These are phyloP conservation scores for Podospora sp. DNA, from an alignment of 495 filamentous ascomycete genomes.

Conservation along the genomic window DNA sequence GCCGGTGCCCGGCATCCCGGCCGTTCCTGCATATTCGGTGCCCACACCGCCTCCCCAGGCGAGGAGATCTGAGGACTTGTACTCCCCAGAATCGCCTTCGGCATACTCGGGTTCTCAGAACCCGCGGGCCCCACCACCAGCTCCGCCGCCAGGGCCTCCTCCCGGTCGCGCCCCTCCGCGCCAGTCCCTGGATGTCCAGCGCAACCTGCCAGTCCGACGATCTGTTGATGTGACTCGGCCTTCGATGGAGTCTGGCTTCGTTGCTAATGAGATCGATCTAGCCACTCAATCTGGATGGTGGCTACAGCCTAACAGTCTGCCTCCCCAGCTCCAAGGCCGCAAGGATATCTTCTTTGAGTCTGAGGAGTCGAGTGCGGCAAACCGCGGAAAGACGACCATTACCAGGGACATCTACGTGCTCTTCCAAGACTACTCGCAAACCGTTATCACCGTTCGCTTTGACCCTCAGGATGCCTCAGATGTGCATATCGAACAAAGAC, in stretches of 20 bases:
- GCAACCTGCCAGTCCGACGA: slow-evolving; percentile 56
- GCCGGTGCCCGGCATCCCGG: slow-evolving; percentile 37
- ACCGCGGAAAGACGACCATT: slow-evolving; percentile 66
- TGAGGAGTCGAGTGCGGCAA: slow-evolving; percentile 72
- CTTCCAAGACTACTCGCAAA: slow-evolving; percentile 95
- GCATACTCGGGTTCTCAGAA: slow-evolving; percentile 37
- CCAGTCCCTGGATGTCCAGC: slow-evolving; percentile 70
- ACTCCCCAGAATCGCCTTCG: slow-evolving; percentile 26
- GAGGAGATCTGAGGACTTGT: slow-evolving; percentile 31
- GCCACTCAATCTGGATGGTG: slow-evolving; percentile 77
- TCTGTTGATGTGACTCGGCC: slow-evolving; percentile 69
- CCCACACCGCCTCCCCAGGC: slow-evolving; percentile 53
- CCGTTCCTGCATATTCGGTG: slow-evolving; percentile 49
- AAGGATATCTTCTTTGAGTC: slow-evolving; percentile 81
- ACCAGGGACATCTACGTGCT: slow-evolving; percentile 82
- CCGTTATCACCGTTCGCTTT: slow-evolving; percentile 78
- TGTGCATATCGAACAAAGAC: slow-evolving; percentile 77
- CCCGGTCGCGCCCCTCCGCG: slow-evolving; percentile 53
- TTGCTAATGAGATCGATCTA: slow-evolving; percentile 86
- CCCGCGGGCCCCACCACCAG: slow-evolving; percentile 49
- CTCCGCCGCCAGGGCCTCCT: slow-evolving; percentile 38
- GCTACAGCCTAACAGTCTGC: slow-evolving; percentile 71
- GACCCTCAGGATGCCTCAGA: slow-evolving; percentile 73
- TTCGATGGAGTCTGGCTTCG: slow-evolving; percentile 72
- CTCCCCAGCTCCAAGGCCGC: slow-evolving; percentile 78